Evolutionary conservation across 129 eudicot species (phyloP), one percentile per base, ranked within the genome.

Genomic region (Calendula officinalis): DNA sequence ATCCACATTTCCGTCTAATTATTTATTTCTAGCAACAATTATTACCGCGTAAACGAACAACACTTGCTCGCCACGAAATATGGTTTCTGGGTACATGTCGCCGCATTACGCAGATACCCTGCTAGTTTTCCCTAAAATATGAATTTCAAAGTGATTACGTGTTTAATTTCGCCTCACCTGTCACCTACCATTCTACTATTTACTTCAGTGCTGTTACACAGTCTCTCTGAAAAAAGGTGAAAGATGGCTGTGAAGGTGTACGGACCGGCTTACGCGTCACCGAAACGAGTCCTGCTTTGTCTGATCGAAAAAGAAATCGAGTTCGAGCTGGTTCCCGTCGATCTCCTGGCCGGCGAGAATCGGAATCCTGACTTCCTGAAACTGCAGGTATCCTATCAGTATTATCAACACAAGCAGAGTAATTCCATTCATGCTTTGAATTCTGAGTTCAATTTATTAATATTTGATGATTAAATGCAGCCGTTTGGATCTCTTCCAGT

Each of bases 401-500:
- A 8, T 35, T 33, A 5, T 22, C 14, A 37, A 13, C 27, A 13
- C 38, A 11, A 2, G 3, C 12, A 4, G 0, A 37, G 32, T 17
- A 13, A 5, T 6, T 34, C n/a, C 27, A 8, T 48, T 50, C 52
- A 13, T 32, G 5, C 9, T 53, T 46, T 32, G 10, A 48, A 44
- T 46, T 45, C 7, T 53, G 27, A 47, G 7, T 36, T 39, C 14
- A 4, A 49, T 6, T 17, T 38, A 5, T 27, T 13, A 16, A 14
- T 10, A 8, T 49, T 36, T 54, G n/a, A 11, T 9, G 6, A 17
- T 36, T 5, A 67, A 38, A 11, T 50, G 50, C 86, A 88, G 91
- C 96, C 96, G 6, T 84, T 88, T 68, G 96, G 96, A 64, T 63
- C 57, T 30, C 63, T 82, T 72, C 96, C 96, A 15, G 88, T 77